A percentile compares a stretch with the other conserved stretches of the same genome.
Evolutionary conservation across 495 filamentous ascomycete genomes (phyloP).

Genomic region (Hypoxylon fuscum): DNA sequence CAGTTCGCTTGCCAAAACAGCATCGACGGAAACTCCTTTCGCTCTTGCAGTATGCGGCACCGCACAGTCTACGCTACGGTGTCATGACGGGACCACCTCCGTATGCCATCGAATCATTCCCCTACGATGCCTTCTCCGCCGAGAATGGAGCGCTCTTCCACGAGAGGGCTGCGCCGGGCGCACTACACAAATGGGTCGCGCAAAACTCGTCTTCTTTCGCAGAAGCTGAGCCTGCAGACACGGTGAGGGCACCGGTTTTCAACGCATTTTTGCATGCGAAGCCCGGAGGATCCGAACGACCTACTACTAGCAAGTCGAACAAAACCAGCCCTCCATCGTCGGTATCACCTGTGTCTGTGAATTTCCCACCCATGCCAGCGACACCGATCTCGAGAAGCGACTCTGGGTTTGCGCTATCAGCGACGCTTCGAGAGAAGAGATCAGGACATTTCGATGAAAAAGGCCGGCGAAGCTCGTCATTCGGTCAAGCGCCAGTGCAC

Average conservation of each 20-base stretch:
- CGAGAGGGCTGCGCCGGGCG: constrained; percentile 71
- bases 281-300: constrained; percentile 75
- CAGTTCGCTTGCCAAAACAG: constrained; percentile 82
- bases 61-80: constrained; percentile 86
- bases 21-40: constrained; percentile 89
- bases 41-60: constrained; percentile 87
- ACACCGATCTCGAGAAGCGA: constrained; percentile 87
- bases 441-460: constrained; percentile 91
- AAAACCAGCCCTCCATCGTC: constrained; percentile 86
- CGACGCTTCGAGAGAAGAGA: constrained; percentile 89
- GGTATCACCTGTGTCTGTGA: constrained; percentile 80
- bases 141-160: constrained; percentile 85
- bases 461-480: constrained; percentile 88
- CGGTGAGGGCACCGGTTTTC: constrained; percentile 66
- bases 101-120: constrained; percentile 91
- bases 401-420: constrained; percentile 84
- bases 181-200: constrained; percentile 82
- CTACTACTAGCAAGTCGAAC: constrained; percentile 79
- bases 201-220: constrained; percentile 90
- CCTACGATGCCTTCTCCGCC: constrained; percentile 85
- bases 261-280: constrained; percentile 89
- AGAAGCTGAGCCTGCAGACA: constrained; percentile 64
- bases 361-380: constrained; percentile 77
- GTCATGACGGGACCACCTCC: constrained; percentile 88
- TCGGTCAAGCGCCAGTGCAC: constrained; percentile 74